Percentiles rank a stretch among this genome's conserved stretches.
Evolutionary conservation across 129 eudicot genomes (phyloP).

Genomic region (Artemisia annua): DNA sequence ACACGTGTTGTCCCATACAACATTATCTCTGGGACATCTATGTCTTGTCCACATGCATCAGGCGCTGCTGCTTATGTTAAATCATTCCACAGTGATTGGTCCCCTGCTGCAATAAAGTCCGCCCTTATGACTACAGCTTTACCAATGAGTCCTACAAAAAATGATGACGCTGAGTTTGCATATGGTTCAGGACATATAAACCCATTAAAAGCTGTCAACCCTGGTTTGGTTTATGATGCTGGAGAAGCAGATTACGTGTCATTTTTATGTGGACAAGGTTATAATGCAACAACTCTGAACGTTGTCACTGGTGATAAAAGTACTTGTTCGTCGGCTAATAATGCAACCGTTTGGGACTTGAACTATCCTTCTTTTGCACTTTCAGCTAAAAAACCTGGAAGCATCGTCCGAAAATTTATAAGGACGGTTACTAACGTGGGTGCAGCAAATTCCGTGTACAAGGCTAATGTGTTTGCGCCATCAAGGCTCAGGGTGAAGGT

Average conservation of each 20-base stretch:
- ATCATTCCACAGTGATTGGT: constrained; percentile 56
- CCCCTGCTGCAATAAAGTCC: constrained; percentile 65
- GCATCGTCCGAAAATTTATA: constrained; percentile 23
- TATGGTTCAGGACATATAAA: constrained; percentile 56
- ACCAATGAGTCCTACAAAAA: constrained; percentile 33
- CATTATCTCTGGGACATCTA: constrained; percentile 59
- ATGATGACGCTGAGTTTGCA: constrained; percentile 45
- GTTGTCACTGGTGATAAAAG: constrained; percentile 35
- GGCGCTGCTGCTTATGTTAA: constrained; percentile 67
- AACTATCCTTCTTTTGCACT: constrained; percentile 58
- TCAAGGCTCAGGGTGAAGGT: constrained; percentile 40
- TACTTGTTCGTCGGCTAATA: constrained; percentile 26
- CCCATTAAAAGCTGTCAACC: constrained; percentile 37
- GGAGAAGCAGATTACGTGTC: constrained; percentile 37
- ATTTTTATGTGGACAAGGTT: constrained; percentile 59
- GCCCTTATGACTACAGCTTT: constrained; percentile 70
- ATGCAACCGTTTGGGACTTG: constrained; percentile 37
- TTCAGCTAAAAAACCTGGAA: background rate
- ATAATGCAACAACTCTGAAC: constrained; percentile 21
- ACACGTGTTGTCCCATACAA: constrained; percentile 46
- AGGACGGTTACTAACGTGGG: constrained; percentile 60
- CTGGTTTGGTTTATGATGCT: constrained; percentile 54
- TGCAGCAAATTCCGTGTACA: constrained; percentile 33
- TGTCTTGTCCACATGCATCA: constrained; percentile 73
- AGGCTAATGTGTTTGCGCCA: constrained; percentile 35